These are phyloP conservation scores for Rhizophagus prolifer DNA, from an alignment of 192 early-diverging fungal genomes.

Conservation along the genomic window DNA sequence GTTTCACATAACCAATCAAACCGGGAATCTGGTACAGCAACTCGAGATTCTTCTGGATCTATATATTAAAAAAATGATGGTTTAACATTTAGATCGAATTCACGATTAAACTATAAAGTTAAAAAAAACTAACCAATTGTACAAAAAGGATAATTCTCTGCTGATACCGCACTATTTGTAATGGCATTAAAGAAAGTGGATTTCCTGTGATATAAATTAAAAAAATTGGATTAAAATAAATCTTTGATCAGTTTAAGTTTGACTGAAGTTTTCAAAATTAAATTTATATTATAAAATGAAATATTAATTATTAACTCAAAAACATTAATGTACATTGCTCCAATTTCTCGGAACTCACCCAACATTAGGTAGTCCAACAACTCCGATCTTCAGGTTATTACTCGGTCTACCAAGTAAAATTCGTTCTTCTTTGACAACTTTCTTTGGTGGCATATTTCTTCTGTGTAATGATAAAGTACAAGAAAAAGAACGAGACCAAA, in stretches of 20 bases:
- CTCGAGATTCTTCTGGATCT: conserved; percentile 89
- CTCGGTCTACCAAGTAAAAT: conserved; percentile 75
- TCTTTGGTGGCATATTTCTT: conserved; percentile 79
- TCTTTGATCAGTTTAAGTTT: neutral
- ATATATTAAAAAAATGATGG: conserved; percentile 28
- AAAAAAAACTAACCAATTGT: conserved; percentile 60
- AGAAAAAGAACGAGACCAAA: neutral
- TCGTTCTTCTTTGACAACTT: conserved; percentile 72
- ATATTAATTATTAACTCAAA: neutral
- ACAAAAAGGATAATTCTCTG: conserved; percentile 98
- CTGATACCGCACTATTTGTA: conserved; percentile 63
- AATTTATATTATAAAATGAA: too few relatives aligned
- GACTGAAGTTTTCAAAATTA: too few relatives aligned
- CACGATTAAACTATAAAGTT: too few relatives aligned
- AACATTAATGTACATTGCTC: neutral
- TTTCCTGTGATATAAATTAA: conserved; percentile 47
- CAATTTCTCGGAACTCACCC: conserved; percentile 43
- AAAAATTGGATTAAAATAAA: neutral
- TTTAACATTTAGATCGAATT: neutral
- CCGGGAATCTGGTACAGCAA: conserved; percentile 86
- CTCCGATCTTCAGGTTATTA: conserved; percentile 91
- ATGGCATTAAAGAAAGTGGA: conserved; percentile 87
- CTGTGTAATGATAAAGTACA: neutral
- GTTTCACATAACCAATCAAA: conserved; percentile 78
- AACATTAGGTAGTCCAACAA: conserved; percentile 98